A percentile compares a stretch with the other conserved stretches of the same genome.
These are phyloP conservation scores for Prunus mongolica DNA, from an alignment of 306 rosid genomes.

Conservation along the genomic window DNA sequence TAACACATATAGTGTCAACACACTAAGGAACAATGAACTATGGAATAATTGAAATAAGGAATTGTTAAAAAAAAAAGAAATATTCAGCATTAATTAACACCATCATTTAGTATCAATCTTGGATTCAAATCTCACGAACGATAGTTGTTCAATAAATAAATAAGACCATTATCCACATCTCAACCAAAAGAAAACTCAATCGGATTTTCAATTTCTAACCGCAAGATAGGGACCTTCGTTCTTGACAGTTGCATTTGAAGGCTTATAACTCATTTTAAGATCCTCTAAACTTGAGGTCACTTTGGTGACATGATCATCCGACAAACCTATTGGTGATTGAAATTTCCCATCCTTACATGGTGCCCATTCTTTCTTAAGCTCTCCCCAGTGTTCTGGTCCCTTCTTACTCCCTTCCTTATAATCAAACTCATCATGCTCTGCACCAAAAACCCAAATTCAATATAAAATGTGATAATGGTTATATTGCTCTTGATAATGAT, in stretches of 20 bases:
- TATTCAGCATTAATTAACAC: no score
- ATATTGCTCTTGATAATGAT: neutral
- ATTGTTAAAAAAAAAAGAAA: no score
- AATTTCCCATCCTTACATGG: conserved; percentile 27
- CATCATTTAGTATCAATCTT: neutral
- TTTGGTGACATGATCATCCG: neutral
- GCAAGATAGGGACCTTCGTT: conserved; percentile 29
- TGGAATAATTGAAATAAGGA: no score
- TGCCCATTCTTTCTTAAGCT: conserved; percentile 32
- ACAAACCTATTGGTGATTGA: conserved; percentile 33
- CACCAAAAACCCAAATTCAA: neutral
- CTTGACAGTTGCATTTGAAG: conserved; percentile 27
- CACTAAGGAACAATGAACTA: no score
- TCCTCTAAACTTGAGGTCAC: neutral
- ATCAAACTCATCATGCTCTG: conserved; percentile 31
- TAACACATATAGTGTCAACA: no score
- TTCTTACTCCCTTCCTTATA: conserved; percentile 16
- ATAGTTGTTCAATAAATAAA: neutral
- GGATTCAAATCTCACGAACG: neutral
- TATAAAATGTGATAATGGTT: no score
- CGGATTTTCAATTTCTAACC: conserved; percentile 15
- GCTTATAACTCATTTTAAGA: conserved; percentile 6
- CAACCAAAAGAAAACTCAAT: neutral
- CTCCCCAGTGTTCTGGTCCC: conserved; percentile 37
- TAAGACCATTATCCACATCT: neutral